Percentiles rank a stretch among this genome's conserved stretches.
Conservation (phyloP, 106 monocot genomes). For the Narthecium ossifragum region DNA sequence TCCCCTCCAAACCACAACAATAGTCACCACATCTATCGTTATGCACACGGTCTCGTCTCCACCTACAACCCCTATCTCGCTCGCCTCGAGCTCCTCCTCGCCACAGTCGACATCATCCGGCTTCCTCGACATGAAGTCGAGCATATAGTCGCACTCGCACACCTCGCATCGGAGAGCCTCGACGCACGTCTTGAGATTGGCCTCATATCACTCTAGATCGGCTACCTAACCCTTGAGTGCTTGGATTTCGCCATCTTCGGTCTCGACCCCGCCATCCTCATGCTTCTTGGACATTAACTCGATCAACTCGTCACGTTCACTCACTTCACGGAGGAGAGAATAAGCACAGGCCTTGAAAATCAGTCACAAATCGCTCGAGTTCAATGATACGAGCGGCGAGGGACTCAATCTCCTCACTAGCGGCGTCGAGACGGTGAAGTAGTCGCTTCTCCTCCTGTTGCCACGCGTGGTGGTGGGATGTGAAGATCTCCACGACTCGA, state of each 20-base stretch:
- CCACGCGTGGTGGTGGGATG: conserved; percentile 76
- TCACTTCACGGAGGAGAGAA: conserved; percentile 46
- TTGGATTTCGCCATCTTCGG: too few relatives aligned
- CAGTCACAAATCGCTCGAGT: conserved; percentile 26
- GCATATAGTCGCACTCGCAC: conserved; percentile 5
- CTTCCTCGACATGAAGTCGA: conserved; percentile 35
- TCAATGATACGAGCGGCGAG: conserved; percentile 26
- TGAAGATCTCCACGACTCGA: conserved; percentile 93
- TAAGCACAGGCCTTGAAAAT: conserved; percentile 21
- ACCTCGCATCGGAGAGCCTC: neutral
- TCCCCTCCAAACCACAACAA: neutral
- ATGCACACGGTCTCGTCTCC: too few relatives aligned
- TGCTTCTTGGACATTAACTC: too few relatives aligned
- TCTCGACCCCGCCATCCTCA: too few relatives aligned
- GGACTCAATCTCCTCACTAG: conserved; percentile 17
- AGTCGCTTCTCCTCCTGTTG: conserved; percentile 65
- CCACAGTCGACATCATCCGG: conserved; percentile 1
- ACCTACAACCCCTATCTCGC: too few relatives aligned
- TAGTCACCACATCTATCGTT: too few relatives aligned
- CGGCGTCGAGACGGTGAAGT: conserved; percentile 28
- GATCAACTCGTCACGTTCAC: conserved; percentile 55
- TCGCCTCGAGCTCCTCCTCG: conserved; percentile 4
- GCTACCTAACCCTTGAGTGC: neutral
- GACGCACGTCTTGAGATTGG: neutral
- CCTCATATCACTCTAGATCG: neutral